Percentiles rank a stretch among this genome's conserved stretches.
Conservation (phyloP, 2,329 filamentous ascomycete genomes). For the Colletotrichum sp. region DNA sequence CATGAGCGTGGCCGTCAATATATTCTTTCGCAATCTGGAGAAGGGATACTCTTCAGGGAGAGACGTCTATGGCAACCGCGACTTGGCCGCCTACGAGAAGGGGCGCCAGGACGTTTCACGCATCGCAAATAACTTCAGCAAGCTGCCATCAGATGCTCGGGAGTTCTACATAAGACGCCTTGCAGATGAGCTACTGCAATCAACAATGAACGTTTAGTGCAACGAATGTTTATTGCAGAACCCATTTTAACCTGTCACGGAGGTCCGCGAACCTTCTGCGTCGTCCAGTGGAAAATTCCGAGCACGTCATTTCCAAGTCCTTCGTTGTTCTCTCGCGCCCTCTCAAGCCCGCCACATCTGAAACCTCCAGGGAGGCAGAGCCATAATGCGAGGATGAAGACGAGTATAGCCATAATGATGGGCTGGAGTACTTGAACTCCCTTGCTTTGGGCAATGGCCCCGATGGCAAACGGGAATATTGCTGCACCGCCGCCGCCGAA, state of each 20-base stretch:
- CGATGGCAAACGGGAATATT: slow-evolving; percentile 68
- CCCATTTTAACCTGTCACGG: neutral
- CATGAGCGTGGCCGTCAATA: slow-evolving; percentile 81
- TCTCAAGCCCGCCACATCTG: slow-evolving; percentile 33
- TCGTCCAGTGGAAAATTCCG: neutral
- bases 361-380: slow-evolving; percentile 43
- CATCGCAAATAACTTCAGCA: slow-evolving; percentile 68
- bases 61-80: slow-evolving; percentile 89
- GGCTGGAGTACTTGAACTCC: slow-evolving; percentile 64
- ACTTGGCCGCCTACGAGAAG: slow-evolving; percentile 84
- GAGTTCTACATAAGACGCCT: slow-evolving; percentile 78
- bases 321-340: slow-evolving; percentile 39
- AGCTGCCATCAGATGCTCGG: slow-evolving; percentile 68
- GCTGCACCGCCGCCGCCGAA: slow-evolving; percentile 78
- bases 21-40: slow-evolving; percentile 80
- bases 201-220: neutral
- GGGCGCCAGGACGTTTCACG: slow-evolving; percentile 74
- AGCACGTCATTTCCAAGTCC: slow-evolving; percentile 6
- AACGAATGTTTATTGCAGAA: neutral
- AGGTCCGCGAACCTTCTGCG: neutral
- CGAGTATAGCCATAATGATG: slow-evolving; percentile 50
- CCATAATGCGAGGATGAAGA: slow-evolving; percentile 51
- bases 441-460: slow-evolving; percentile 66
- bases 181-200: slow-evolving; percentile 65
- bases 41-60: slow-evolving; percentile 73